Evolutionary conservation across 495 filamentous ascomycete species (phyloP).

Genomic region (Pseudevernia furfuracea): DNA sequence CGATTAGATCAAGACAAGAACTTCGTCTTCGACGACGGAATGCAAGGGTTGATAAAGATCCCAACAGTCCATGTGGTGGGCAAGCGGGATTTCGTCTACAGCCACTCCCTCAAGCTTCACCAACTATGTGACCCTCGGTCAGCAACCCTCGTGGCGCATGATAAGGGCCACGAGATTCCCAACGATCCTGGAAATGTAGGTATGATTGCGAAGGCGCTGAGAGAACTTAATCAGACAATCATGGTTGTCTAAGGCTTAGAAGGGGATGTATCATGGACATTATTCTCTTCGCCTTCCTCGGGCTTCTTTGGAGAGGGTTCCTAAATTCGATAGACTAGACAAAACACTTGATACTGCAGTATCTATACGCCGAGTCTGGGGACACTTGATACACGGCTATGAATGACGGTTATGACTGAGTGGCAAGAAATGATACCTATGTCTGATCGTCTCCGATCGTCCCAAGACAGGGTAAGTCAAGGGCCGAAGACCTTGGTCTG

Average conservation of each 20-base stretch:
- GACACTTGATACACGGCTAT: no score
- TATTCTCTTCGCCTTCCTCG: no score
- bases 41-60: conserved; percentile 30
- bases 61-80: conserved; percentile 40
- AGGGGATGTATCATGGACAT: no score
- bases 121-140: conserved; percentile 31
- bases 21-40: conserved; percentile 6
- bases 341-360: no score
- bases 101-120: conserved; percentile 31
- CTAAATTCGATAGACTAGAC: no score
- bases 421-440: no score
- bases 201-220: conserved; percentile 27
- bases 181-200: conserved; percentile 29
- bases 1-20: conserved; percentile 26
- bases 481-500: no score
- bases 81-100: conserved; percentile 30
- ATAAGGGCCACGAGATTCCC: conserved; percentile 33
- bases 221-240: conserved; percentile 20
- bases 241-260: not conserved
- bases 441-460: no score
- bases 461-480: no score
- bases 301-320: no score
- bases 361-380: no score
- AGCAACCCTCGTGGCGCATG: conserved; percentile 30
- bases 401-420: no score